Percentiles rank a stretch among this genome's conserved stretches.
phyloP scores from a whole-genome alignment of 2,329 filamentous ascomycete species.

The Aureobasidium sp. region DNA sequence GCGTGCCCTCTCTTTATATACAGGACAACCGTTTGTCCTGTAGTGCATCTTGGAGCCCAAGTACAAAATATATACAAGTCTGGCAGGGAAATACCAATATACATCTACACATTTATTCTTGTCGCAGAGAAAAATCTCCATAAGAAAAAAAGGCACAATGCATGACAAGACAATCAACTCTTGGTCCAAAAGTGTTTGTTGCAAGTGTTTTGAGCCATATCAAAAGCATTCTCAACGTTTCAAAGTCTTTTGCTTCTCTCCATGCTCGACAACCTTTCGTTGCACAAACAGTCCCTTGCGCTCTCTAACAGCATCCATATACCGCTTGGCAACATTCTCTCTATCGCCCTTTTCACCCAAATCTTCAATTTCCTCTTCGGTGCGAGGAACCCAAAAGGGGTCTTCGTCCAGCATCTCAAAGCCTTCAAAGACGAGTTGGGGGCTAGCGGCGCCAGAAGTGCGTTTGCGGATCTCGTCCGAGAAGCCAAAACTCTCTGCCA shows the following conservation, averaged over 20 bases:
- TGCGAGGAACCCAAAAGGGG: constrained; percentile 95
- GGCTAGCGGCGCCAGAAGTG: constrained; percentile 81
- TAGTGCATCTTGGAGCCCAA: too few relatives aligned
- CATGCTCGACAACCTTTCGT: constrained; percentile 65
- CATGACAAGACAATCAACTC: too few relatives aligned
- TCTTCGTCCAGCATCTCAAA: constrained; percentile 93
- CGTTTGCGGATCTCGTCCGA: constrained; percentile 93
- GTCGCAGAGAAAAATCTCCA: too few relatives aligned
- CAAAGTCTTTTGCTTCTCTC: constrained; percentile 81
- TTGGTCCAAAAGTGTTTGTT: too few relatives aligned
- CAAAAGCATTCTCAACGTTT: constrained; percentile 39
- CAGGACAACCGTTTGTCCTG: too few relatives aligned
- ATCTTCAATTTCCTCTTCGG: constrained; percentile 94
- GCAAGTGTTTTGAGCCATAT: too few relatives aligned
- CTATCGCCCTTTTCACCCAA: constrained; percentile 85
- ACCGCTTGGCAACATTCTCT: constrained; percentile 93
- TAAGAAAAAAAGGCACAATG: too few relatives aligned
- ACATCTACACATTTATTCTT: too few relatives aligned
- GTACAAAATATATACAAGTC: too few relatives aligned
- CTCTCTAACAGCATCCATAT: constrained; percentile 82
- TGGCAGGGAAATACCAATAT: too few relatives aligned
- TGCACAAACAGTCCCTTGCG: constrained; percentile 84
- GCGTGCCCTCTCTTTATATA: too few relatives aligned
- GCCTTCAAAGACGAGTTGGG: constrained; percentile 87
- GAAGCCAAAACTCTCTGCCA: constrained; percentile 94